phyloP scores from a whole-genome alignment of 345 rosid genomes.

The Euphorbia lathyris region DNA sequence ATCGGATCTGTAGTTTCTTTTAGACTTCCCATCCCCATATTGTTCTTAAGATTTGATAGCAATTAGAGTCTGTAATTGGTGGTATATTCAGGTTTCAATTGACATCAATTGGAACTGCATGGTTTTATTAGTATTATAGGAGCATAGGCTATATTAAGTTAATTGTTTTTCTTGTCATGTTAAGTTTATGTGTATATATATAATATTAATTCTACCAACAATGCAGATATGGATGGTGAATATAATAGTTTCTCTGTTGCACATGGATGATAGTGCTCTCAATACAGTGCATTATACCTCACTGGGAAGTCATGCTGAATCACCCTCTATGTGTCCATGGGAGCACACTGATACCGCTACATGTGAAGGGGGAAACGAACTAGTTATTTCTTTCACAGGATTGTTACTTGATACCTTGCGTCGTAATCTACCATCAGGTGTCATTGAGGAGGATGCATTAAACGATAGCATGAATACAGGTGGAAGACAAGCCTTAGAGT shows the following conservation, averaged over 20 bases:
- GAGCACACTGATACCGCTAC: slow-evolving; percentile 40
- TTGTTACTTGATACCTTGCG: slow-evolving; percentile 65
- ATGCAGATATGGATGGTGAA: slow-evolving; percentile 95
- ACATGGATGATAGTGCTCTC: slow-evolving; percentile 76
- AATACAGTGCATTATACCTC: slow-evolving; percentile 53
- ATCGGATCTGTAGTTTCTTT: background rate
- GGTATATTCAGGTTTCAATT: background rate
- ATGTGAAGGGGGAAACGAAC: slow-evolving; percentile 60
- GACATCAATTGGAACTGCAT: background rate
- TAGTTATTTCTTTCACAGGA: slow-evolving; percentile 72
- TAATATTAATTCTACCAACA: slow-evolving; percentile 24
- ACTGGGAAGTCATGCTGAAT: slow-evolving; percentile 46
- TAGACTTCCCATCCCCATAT: background rate
- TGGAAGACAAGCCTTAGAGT: slow-evolving; percentile 80
- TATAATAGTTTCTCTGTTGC: slow-evolving; percentile 75
- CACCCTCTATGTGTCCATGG: slow-evolving; percentile 36
- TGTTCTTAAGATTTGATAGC: too few species aligned
- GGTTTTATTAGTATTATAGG: background rate
- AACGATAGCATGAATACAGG: slow-evolving; percentile 49
- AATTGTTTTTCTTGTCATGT: background rate
- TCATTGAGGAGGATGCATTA: slow-evolving; percentile 49
- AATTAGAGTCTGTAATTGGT: background rate
- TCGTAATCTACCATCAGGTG: slow-evolving; percentile 58
- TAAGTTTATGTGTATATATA: slow-evolving; percentile 17
- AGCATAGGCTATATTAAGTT: background rate